Base-by-base conservation (phyloP, 208 protist genomes). In the Naegleria lovaniensis region DNA sequence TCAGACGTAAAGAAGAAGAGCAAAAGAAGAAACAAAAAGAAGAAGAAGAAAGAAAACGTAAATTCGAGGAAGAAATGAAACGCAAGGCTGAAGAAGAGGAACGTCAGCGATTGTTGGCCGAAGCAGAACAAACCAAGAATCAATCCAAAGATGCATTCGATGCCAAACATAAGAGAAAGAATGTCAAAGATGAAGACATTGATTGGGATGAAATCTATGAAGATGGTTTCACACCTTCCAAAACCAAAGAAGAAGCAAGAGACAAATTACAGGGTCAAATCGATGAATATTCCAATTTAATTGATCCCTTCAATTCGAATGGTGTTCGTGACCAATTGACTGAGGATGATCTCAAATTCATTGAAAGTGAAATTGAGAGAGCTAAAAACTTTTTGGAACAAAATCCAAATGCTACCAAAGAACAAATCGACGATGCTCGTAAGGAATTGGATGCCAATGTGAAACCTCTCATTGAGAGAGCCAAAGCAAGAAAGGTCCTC, bases 191-290 rank as follows among this genome's bases (percentile, higher is more conserved):
- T 40, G 85, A 58, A 52, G 43, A 39, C 29, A 43, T 85, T 16
- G 83, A 85, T 85, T 85, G 83, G 83, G 83, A 85, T 85, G 40
- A 85, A 48, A 85, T 85, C 16, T 85, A 85, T 85, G 36, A 40
- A n/a, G 83, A 85, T 43, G 39, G 39, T 43, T 85, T 85, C 38
- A 33, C 15, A 13, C 36, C 29, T 38, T 48, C 39, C 0, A 43
- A 11, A 48, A 43, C 11, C 36, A 40, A 48, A 43, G 16, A 85
- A 33, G 83, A 85, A 51, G 83, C 83, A 40, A 48, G 29, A 38
- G 83, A 85, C 15, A 85, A 85, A 5, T 85, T 85, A 2, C 36
- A 85, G 48, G 15, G 16, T 40, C 39, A 39, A 85, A 39, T 85
- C n/a, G 38, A 85, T 85, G 38, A 85, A 22, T 85, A 48, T 29